phyloP scores from a whole-genome alignment of 2,329 filamentous ascomycete species.

The Grosmannia serpens region DNA sequence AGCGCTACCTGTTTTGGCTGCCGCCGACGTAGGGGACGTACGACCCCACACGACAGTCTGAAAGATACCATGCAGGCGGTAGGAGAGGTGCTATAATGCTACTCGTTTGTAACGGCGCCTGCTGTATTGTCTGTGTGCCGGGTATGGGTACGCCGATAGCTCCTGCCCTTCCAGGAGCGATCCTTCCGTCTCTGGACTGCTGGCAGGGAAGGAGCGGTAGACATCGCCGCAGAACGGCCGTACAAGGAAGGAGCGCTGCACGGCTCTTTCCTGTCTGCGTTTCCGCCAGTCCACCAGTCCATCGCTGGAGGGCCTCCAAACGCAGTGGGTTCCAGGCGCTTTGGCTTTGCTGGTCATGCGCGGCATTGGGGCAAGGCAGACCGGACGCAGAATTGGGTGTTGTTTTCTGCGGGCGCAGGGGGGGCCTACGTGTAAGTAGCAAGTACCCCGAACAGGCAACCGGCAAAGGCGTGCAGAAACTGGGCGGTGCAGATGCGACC shows the following conservation, averaged over 20 bases:
- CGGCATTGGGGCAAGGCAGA: constrained; percentile 9
- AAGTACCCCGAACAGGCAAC: constrained; percentile 2
- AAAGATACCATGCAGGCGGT: too few relatives aligned
- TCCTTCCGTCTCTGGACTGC: not conserved
- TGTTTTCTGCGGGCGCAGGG: not conserved
- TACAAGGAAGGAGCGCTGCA: not conserved
- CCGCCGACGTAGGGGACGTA: not conserved
- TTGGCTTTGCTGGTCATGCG: constrained; percentile 4
- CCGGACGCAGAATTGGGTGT: not conserved
- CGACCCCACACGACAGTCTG: not conserved
- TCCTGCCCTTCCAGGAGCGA: not conserved
- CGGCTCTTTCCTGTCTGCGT: not conserved
- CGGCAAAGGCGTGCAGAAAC: constrained; percentile 1
- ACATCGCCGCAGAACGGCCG: not conserved
- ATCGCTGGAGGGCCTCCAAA: not conserved
- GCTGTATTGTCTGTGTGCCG: too few relatives aligned
- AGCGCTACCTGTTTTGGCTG: constrained; percentile 1
- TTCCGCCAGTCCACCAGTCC: not conserved
- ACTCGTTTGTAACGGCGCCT: too few relatives aligned
- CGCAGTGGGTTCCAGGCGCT: not conserved
- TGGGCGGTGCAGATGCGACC: constrained; percentile 9
- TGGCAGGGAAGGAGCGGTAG: not conserved
- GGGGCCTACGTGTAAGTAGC: not conserved
- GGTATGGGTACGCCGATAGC: too few relatives aligned
- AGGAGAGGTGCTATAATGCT: too few relatives aligned